Percentiles rank a stretch among this genome's conserved stretches.
phyloP scores from a whole-genome alignment of 2,329 filamentous ascomycete species.

The Zymoseptoria crescenta region DNA sequence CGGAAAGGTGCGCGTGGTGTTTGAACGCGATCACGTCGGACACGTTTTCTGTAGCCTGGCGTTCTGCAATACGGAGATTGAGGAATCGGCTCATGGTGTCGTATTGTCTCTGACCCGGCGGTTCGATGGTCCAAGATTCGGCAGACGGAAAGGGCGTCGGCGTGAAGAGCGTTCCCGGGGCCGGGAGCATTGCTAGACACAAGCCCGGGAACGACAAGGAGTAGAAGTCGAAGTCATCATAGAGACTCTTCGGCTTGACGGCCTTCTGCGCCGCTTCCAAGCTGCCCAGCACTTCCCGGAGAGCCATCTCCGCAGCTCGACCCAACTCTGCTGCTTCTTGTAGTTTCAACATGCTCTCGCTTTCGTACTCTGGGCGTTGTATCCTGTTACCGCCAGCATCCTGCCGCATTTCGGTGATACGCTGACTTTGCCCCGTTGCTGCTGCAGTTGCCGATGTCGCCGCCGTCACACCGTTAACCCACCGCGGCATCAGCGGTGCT shows the following conservation, averaged over 20 bases:
- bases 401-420: constrained; percentile 23
- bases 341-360: constrained; percentile 41
- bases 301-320: constrained; percentile 72
- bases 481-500: background rate
- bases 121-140: constrained; percentile 72
- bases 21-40: constrained; percentile 58
- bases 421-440: constrained; percentile 23
- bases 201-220: constrained; percentile 79
- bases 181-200: constrained; percentile 69
- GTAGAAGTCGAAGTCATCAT: constrained; percentile 72
- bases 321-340: constrained; percentile 68
- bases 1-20: constrained; percentile 66
- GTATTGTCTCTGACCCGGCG: constrained; percentile 66
- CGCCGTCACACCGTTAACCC: background rate
- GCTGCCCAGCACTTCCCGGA: constrained; percentile 74
- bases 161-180: constrained; percentile 75
- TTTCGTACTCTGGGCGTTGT: constrained; percentile 50
- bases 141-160: constrained; percentile 69
- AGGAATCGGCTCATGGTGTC: constrained; percentile 50
- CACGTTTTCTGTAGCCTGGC: constrained; percentile 26
- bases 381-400: constrained; percentile 19
- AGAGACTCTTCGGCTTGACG: constrained; percentile 36
- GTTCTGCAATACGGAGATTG: constrained; percentile 26
- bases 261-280: constrained; percentile 72
- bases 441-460: background rate